Evolutionary conservation across 148 eudicot species (phyloP).

Genomic region (Mesembryanthemum crystallinum): DNA sequence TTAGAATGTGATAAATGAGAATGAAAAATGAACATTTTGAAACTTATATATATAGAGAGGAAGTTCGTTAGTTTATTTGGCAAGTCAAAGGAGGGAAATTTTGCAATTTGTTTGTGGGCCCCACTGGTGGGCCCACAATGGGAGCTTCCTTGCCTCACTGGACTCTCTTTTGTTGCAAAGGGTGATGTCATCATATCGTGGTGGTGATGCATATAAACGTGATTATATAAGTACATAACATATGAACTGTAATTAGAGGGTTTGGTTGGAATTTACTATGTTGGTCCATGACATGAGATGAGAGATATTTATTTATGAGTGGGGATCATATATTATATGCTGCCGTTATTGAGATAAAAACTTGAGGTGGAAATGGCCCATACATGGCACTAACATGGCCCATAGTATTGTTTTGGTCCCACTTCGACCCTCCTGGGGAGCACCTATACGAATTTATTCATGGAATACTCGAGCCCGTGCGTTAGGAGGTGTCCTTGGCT

Average conservation of each 20-base stretch:
- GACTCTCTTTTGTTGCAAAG: not conserved
- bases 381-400: conserved; percentile 23
- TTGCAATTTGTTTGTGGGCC: conserved; percentile 18
- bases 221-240: no score
- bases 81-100: conserved; percentile 22
- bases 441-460: no score
- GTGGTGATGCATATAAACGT: conserved; percentile 15
- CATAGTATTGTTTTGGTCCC: not conserved
- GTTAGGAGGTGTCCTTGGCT: no score
- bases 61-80: conserved; percentile 11
- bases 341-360: not conserved
- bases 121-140: not conserved
- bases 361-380: conserved; percentile 20
- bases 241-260: no score
- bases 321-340: not conserved
- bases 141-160: conserved; percentile 24
- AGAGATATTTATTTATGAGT: no score
- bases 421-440: no score
- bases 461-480: no score
- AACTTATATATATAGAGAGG: conserved; percentile 6
- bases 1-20: not conserved
- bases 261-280: no score
- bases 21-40: not conserved
- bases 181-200: conserved; percentile 16
- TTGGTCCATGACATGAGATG: no score